These are phyloP conservation scores for Irpex sp. DNA, from an alignment of 1,284 basidiomycete genomes.

Conservation along the genomic window DNA sequence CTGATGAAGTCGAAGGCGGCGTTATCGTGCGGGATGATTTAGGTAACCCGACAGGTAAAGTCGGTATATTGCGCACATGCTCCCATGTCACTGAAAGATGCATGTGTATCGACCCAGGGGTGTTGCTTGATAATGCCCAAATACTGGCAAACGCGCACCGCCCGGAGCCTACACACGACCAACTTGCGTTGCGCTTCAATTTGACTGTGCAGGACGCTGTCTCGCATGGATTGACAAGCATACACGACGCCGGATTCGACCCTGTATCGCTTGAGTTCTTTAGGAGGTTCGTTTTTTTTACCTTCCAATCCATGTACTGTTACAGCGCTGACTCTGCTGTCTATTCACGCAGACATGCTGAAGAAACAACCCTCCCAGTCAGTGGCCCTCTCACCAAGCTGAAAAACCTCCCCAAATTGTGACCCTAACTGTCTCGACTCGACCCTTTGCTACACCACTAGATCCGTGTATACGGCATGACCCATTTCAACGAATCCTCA, in stretches of 20 bases:
- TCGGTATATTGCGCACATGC: slow-evolving; percentile 11
- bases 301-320: background rate
- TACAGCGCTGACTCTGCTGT: too few species aligned
- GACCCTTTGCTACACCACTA: slow-evolving; percentile 21
- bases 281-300: slow-evolving; percentile 43
- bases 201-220: slow-evolving; percentile 67
- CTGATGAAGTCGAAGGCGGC: slow-evolving; percentile 73
- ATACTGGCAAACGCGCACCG: slow-evolving; percentile 47
- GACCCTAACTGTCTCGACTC: too few species aligned
- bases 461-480: slow-evolving; percentile 76
- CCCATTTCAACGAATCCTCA: slow-evolving; percentile 62
- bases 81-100: slow-evolving; percentile 1
- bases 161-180: slow-evolving; percentile 61
- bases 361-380: slow-evolving; percentile 60
- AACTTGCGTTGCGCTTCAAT: slow-evolving; percentile 62
- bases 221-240: slow-evolving; percentile 68
- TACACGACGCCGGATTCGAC: slow-evolving; percentile 81
- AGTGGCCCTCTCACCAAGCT: slow-evolving; percentile 16
- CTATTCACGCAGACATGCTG: slow-evolving; percentile 47
- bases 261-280: slow-evolving; percentile 73
- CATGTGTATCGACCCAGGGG: slow-evolving; percentile 36
- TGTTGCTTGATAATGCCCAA: slow-evolving; percentile 72
- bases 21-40: slow-evolving; percentile 66
- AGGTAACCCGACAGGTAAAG: slow-evolving; percentile 74
- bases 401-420: too few species aligned